phyloP scores from a whole-genome alignment of 1,284 basidiomycete genomes.

The Phellopilus nigrolimitatus region DNA sequence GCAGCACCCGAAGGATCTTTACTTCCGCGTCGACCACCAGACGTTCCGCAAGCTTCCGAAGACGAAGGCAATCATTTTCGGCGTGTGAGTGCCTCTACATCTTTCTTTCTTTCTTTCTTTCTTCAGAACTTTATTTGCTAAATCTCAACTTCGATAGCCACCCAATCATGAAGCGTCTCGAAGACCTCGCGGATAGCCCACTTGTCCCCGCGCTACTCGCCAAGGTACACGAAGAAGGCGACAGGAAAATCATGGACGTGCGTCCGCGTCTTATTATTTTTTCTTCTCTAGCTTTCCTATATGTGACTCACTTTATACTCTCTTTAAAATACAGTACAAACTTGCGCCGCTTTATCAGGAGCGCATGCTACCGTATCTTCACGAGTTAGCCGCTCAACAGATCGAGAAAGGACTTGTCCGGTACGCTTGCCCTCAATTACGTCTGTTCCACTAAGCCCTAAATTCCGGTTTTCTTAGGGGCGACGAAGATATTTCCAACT shows the following conservation, averaged over 20 bases:
- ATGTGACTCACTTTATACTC: neutral
- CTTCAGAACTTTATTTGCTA: neutral
- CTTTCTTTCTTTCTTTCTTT: neutral
- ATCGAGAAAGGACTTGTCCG: constrained; percentile 34
- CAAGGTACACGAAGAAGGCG: constrained; percentile 33
- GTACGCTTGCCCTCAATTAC: constrained; percentile 16
- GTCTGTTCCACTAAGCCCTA: neutral
- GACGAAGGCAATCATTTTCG: constrained; percentile 35
- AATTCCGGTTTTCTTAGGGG: constrained; percentile 19
- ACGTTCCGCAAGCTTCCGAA: constrained; percentile 40
- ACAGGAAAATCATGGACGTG: constrained; percentile 31
- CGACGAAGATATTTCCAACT: constrained; percentile 27
- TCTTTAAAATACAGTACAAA: constrained; percentile 30
- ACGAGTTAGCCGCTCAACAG: constrained; percentile 33
- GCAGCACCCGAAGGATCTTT: constrained; percentile 31
- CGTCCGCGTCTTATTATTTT: constrained; percentile 7
- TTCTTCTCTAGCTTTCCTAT: neutral
- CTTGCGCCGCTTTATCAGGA: constrained; percentile 31
- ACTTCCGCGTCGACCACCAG: constrained; percentile 35
- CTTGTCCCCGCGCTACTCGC: constrained; percentile 35
- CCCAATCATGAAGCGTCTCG: constrained; percentile 34
- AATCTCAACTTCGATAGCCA: constrained; percentile 26
- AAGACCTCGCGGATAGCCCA: constrained; percentile 34
- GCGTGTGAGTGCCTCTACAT: constrained; percentile 28
- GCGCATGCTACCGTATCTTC: constrained; percentile 34